Evolutionary conservation across 441 rosid genomes (phyloP), one percentile per base, ranked within the genome.

Genomic region (Pelargonium exstipulatum): DNA sequence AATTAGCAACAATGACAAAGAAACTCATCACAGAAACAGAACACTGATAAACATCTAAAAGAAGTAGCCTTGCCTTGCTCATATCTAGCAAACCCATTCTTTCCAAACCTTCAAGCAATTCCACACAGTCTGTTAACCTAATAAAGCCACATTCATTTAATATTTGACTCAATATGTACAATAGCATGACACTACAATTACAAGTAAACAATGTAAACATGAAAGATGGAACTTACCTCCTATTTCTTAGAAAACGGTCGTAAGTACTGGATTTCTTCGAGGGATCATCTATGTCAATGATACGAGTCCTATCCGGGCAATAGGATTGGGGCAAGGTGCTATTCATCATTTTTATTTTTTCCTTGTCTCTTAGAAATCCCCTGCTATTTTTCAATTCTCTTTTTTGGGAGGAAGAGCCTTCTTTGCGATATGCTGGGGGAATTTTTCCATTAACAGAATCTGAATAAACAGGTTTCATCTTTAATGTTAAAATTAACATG

Each of bases 71-170:
- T 77, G 86, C 98, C 92, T 93, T 90, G 80, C 82, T 78, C 92
- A 83, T 90, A 78, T 93, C 89, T 78, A 93, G 65, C 73, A 81
- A 49, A 78, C 87, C 87, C 69, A 26, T 79, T 72, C 77, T 76
- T 61, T 89, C 91, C 91, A 79, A 66, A 76, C 86, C 91, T 83
- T 93, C 91, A 61, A 93, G 92, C 81, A 90, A 80, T 78, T 70
- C 79, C 46, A 93, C 55, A 78, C 92, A 90, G 13, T 88, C 87
- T 5, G 79, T 75, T 65, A 88, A 69, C 91, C 98, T 93, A 74
- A 70, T 26, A 65, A 57, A 70, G 49, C 16, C 18, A 26, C 72
- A 51, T 60, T 43, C 62, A 74, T 64, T 69, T 64, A 74, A 71
- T 48, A 20, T 58, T 63, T 68, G 77, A 68, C 67, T 65, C 18